Percentiles rank a stretch among this genome's conserved stretches.
Evolutionary conservation across 331 rosid species (phyloP).

Genomic region (Spiraea crenata): DNA sequence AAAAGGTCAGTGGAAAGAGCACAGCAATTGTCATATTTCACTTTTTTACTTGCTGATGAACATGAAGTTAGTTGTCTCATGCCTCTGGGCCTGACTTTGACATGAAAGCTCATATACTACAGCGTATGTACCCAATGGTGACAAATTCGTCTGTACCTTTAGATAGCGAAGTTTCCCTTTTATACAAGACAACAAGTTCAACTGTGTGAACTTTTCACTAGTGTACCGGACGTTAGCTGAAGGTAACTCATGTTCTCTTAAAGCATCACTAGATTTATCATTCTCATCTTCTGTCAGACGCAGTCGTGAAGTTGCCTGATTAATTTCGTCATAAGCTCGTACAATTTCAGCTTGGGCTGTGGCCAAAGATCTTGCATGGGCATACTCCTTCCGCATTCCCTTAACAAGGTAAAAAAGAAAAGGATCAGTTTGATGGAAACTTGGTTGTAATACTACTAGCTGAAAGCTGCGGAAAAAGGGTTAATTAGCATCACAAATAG

Average conservation of each 20-base stretch:
- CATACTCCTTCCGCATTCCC: constrained; percentile 96
- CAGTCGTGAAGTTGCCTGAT: constrained; percentile 83
- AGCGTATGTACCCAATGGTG: background rate
- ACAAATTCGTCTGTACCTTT: constrained; percentile 48
- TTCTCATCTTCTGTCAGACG: constrained; percentile 56
- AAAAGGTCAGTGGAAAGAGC: background rate
- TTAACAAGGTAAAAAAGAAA: constrained; percentile 30
- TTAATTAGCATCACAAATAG: background rate
- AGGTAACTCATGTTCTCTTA: constrained; percentile 65
- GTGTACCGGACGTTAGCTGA: constrained; percentile 65
- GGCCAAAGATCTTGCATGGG: constrained; percentile 84
- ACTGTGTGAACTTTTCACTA: constrained; percentile 74
- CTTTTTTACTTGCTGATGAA: no score
- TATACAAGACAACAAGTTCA: constrained; percentile 54
- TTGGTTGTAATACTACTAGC: background rate
- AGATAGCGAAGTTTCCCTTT: constrained; percentile 94
- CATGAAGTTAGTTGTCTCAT: no score
- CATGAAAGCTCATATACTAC: background rate
- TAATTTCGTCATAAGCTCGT: constrained; percentile 90
- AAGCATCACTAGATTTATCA: constrained; percentile 66
- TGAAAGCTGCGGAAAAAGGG: background rate
- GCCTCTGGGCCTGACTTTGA: background rate
- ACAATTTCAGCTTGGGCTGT: constrained; percentile 87
- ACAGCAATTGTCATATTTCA: background rate
- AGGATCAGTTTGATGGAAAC: constrained; percentile 24